Evolutionary conservation across 768 basidiomycete species (phyloP), one percentile per base, ranked within the genome.

Genomic region (Boletus patriciae): DNA sequence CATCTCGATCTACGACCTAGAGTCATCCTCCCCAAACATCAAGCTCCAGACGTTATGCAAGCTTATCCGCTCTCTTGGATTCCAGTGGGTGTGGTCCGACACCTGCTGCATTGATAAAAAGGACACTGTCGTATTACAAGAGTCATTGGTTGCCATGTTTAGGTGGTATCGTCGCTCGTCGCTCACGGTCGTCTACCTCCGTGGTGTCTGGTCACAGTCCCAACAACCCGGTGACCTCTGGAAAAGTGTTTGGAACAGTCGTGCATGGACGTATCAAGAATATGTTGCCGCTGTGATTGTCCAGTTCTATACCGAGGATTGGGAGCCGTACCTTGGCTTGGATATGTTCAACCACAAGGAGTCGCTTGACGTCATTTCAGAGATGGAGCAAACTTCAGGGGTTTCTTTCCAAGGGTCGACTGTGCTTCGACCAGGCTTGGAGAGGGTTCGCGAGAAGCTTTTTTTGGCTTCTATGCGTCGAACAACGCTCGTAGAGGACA

Each of bases 221-320:
- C 36, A 29, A 8, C 0, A 21, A 6, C 3, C 5, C 15, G 58
- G 52, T 11, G 23, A 5, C 8, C 49, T 55, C 2, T 9, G 33
- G 41, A 18, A 1, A 1, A 61, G 58, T 9, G 13, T 51, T 16
- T 61, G 60, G 60, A 55, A 55, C 25, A 60, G 41, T 3, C 53
- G 58, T 0, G 53, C 19, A 2, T 61, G 60, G 60, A 61, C 60
- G 0, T 60, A 49, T 4, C 60, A 61, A n/a, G 60, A 61, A 33
- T 60, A 55, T 21, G n/a, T 48, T n/a, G 61, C 59, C 1, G 27
- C 54, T 1, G 1, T 34, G 10, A 7, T 6, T 0, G 40, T 61
- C 15, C 43, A 37, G 25, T 61, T 62, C 34, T 62, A 61, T 19
- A 56, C 59, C 0, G 54, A 58, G 13, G 57, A 58, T 25, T 58